These are phyloP conservation scores for Rhizophora apiculata DNA, from an alignment of 345 rosid species.

Conservation along the genomic window DNA sequence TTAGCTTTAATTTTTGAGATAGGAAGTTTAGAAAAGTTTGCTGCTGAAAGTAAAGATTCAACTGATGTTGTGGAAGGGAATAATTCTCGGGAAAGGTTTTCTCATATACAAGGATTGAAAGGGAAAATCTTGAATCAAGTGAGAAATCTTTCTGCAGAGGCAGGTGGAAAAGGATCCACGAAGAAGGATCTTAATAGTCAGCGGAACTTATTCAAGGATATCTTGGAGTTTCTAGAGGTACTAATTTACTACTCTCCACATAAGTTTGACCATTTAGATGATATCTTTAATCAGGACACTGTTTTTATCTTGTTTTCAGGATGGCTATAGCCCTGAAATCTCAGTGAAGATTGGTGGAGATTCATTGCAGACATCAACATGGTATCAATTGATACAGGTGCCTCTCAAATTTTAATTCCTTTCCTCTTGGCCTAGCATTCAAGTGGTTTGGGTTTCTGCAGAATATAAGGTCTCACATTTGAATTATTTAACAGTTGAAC, in stretches of 20 bases:
- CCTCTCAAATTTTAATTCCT: neutral
- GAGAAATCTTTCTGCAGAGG: constrained; percentile 73
- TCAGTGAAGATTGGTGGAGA: constrained; percentile 76
- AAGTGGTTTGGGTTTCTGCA: neutral
- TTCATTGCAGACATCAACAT: constrained; percentile 52
- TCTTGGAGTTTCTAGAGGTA: constrained; percentile 79
- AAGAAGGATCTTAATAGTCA: constrained; percentile 91
- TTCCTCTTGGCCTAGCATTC: neutral
- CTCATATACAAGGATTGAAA: constrained; percentile 64
- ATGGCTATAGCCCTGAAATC: constrained; percentile 56
- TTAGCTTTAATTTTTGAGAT: constrained; percentile 68
- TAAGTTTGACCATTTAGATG: neutral
- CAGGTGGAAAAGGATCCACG: constrained; percentile 88
- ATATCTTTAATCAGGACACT: neutral
- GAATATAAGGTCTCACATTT: constrained; percentile 1
- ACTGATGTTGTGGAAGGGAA: constrained; percentile 44
- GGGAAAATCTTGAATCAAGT: constrained; percentile 64
- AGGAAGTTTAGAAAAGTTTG: constrained; percentile 50
- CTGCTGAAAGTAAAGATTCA: constrained; percentile 40
- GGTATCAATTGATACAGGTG: constrained; percentile 79
- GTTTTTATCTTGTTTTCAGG: constrained; percentile 34
- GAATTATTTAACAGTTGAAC: constrained; percentile 52
- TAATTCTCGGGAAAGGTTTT: constrained; percentile 37
- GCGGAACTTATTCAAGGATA: constrained; percentile 76
- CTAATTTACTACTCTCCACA: neutral